Evolutionary conservation across 176 grass and related monocot species (phyloP).

Genomic region (Triticum monococcum): DNA sequence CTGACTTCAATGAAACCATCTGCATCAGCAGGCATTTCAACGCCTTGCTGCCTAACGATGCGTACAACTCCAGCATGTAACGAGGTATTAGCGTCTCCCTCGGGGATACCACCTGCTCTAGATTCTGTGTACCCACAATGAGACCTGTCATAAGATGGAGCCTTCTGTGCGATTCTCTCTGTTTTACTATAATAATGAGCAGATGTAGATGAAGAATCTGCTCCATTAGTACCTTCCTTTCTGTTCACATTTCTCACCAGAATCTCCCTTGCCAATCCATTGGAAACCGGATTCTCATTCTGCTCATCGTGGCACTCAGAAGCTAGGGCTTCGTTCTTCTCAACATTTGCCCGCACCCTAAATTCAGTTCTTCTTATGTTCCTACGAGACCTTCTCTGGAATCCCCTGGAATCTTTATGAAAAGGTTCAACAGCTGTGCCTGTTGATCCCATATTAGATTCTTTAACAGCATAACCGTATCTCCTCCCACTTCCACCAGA

Average conservation of each 20-base stretch:
- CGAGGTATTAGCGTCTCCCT: slow-evolving; percentile 51
- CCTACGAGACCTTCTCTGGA: slow-evolving; percentile 61
- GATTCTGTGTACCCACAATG: slow-evolving; percentile 45
- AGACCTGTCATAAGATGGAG: slow-evolving; percentile 44
- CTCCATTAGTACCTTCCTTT: slow-evolving; percentile 40
- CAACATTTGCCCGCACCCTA: slow-evolving; percentile 66
- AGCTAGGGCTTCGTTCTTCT: slow-evolving; percentile 54
- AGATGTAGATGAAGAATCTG: slow-evolving; percentile 36
- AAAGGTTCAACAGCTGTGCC: slow-evolving; percentile 49
- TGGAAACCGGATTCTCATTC: slow-evolving; percentile 31
- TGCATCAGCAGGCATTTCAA: slow-evolving; percentile 88
- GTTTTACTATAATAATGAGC: slow-evolving; percentile 37
- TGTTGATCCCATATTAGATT: slow-evolving; percentile 46
- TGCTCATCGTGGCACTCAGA: slow-evolving; percentile 49
- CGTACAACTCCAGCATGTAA: slow-evolving; percentile 64
- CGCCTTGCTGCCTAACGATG: slow-evolving; percentile 81
- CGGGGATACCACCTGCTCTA: slow-evolving; percentile 26
- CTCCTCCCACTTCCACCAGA: slow-evolving; percentile 66
- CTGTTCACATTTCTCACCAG: slow-evolving; percentile 46
- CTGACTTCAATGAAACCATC: slow-evolving; percentile 99
- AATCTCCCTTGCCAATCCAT: slow-evolving; percentile 40
- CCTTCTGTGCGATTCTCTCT: slow-evolving; percentile 43
- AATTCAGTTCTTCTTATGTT: slow-evolving; percentile 74
- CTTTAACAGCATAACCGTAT: slow-evolving; percentile 65
- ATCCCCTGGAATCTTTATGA: slow-evolving; percentile 62